Evolutionary conservation across 225 moss, liverwort and hornwort genomes (phyloP), one percentile per base, ranked within the genome.

Genomic region (Pseudisothecium myosuroides): DNA sequence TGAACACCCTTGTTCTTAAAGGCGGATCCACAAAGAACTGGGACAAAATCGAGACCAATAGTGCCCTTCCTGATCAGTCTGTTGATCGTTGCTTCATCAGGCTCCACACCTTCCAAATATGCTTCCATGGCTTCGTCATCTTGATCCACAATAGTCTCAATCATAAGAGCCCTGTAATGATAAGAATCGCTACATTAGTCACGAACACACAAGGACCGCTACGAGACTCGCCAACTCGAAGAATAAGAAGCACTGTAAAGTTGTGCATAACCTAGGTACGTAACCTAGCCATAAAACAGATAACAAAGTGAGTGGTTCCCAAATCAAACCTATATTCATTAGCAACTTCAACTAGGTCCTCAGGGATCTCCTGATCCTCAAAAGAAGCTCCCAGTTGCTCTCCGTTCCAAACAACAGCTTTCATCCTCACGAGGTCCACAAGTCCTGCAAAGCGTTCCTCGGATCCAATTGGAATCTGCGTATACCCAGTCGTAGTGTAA

Each of bases 1-100:
- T 98, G 98, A 8, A 98, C 98, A 60, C 98, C 98, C 93, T 98
- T 98, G 88, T 98, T 98, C 88, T 98, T 98, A 82, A 98, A 98
- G 67, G 98, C 98, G 27, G 98, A 98, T 77, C 98, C 98, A 88
- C 98, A 98, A 32, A 98, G 90, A 14, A 98, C 95, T 24, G 98
- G 98, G 43, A 98, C 97, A 87, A 98, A 98, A 73, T 83, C 85
- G 11, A 97, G 94, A 11, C 93, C 67, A 55, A 98, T 95, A 17
- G 98, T 96, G 81, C 98, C 98, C 90, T 91, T 95, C 89, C 97
- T 95, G 83, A 97, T 92, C 88, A 97, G 76, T 85, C 24, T 91
- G 58, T 94, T 94, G 50, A 97, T 87, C 28, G 95, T 96, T 64
- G 89, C 96, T 90, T 95, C 96, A 43, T 97, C 96, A 72, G 97